These are phyloP conservation scores for Mycena amicta DNA, from an alignment of 768 basidiomycete species.

Conservation along the genomic window DNA sequence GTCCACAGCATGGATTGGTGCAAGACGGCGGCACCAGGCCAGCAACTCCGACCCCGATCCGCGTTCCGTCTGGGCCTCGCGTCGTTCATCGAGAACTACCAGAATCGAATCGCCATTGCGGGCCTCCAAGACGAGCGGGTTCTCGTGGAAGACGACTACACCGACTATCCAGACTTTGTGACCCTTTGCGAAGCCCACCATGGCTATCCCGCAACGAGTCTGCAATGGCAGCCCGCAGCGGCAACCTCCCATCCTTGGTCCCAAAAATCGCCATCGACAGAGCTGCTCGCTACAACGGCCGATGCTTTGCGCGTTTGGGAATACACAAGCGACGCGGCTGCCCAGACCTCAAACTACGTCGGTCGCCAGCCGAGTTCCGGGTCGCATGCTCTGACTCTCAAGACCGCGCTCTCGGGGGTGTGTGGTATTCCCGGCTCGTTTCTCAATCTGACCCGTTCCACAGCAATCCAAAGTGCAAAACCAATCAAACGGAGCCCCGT, in stretches of 20 bases:
- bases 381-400: slow-evolving; percentile 69
- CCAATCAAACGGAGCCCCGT: slow-evolving; percentile 80
- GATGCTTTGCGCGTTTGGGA: slow-evolving; percentile 95
- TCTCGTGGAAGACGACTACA: slow-evolving; percentile 83
- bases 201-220: slow-evolving; percentile 89
- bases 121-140: slow-evolving; percentile 85
- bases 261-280: slow-evolving; percentile 65
- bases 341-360: slow-evolving; percentile 64
- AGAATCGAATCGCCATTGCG: slow-evolving; percentile 78
- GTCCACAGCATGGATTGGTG: slow-evolving; percentile 89
- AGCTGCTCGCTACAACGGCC: slow-evolving; percentile 91
- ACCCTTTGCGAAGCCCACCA: slow-evolving; percentile 83
- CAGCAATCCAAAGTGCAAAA: slow-evolving; percentile 91
- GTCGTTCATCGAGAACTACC: slow-evolving; percentile 83
- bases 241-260: slow-evolving; percentile 67
- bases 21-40: slow-evolving; percentile 75
- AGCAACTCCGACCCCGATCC: slow-evolving; percentile 70
- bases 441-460: slow-evolving; percentile 9
- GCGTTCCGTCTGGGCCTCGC: slow-evolving; percentile 85
- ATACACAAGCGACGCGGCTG: slow-evolving; percentile 68
- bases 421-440: slow-evolving; percentile 31
- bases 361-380: slow-evolving; percentile 60
- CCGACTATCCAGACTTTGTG: slow-evolving; percentile 84
- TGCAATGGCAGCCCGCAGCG: slow-evolving; percentile 90
- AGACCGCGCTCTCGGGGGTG: slow-evolving; percentile 82